Evolutionary conservation across 2,329 filamentous ascomycete genomes (phyloP), one percentile per base, ranked within the genome.

Genomic region (Shiraia bambusicola): DNA sequence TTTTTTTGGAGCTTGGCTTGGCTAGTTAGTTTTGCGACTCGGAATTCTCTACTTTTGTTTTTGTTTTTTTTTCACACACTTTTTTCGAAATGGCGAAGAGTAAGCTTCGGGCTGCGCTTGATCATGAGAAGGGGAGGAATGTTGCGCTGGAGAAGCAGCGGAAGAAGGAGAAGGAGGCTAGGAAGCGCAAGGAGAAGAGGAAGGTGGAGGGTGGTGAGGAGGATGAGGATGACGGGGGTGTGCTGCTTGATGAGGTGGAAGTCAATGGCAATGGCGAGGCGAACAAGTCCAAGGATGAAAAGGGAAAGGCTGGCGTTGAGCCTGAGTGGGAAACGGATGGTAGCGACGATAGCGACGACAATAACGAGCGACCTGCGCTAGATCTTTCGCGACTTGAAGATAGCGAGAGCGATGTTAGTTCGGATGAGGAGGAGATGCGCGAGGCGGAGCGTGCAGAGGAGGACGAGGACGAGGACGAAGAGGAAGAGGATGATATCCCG

Each of bases 401-500:
- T 11, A 69, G 69, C 32, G 71, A 72, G 40, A 70, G 71, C 19
- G 66, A 69, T 22, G 61, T 67, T 24, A 69, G 69, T 34, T 64
- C 64, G 6, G 59, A 66, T 27, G 60, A 64, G 25, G 60, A 65
- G 32, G 59, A 61, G 46, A 45, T 55, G 29, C 50, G 45, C 10
- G 52, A 59, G 50, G 42, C 58, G 28, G 52, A 63, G 7, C 48
- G 49, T n/a, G 56, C 60, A n/a, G 61, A 60, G n/a, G 71, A 73
- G 26, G 68, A 54, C 14, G 53, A 58, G 22, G 67, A 54, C 34
- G 59, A 56, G 6, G 56, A 48, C n/a, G 60, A 59, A 6, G 74
- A 75, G 0, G 76, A 90, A 4, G 87, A 92, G 31, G 88, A 93
- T 54, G 90, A 94, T 52, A 90, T 96, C 31, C 86, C 91, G 3